Base-by-base conservation (phyloP, 2,329 filamentous ascomycete genomes). In the Gaeumannomyces tritici region DNA sequence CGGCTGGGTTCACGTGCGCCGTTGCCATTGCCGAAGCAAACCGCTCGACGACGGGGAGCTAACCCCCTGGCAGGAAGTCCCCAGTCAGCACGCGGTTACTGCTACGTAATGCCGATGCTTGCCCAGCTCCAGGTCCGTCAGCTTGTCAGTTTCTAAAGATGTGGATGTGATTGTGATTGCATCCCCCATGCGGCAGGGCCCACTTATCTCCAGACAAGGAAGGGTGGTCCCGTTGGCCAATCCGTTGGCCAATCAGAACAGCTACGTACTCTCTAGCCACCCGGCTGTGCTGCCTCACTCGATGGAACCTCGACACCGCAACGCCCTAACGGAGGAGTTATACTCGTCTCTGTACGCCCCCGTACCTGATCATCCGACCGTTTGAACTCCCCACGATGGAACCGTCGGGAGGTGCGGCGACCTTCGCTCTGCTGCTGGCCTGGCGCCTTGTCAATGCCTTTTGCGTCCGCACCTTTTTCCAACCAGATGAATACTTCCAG, bases 401-500 rank as follows among this genome's bases (percentile, higher is more conserved):
- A 21, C 42, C 42, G 59, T 55, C 59, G 24, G 42, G 59, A 55
- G 59, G 54, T 54, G 42, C 26, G 28, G 12, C 26, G 21, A 51
- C 74, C 21, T 66, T 78, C 55, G 67, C 69, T 21, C 69, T 74
- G 59, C 74, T 85, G 62, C 69, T 97, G 67, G 79, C 84, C 55
- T 83, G 96, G 66, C 90, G 95, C 62, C 81, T 93, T 66, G 73
- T 90, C 72, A 96, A 96, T 76, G 87, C 91, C 35, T 80, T 95
- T 68, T 85, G 81, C 65, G 80, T 96, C 63, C 80, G 84, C 67
- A 98, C 95, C 26, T 99, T 97, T 74, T 99, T 99, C 77, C 95
- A 99, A 75, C 95, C 95, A 31, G 95, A 99, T 78, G 95, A 99
- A 75, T 98, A 91, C 79, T 99, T 95, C 71, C 95, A 99, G 73